phyloP scores from a whole-genome alignment of 1,139 yeast genomes.

The Magnusiomyces sp. region DNA sequence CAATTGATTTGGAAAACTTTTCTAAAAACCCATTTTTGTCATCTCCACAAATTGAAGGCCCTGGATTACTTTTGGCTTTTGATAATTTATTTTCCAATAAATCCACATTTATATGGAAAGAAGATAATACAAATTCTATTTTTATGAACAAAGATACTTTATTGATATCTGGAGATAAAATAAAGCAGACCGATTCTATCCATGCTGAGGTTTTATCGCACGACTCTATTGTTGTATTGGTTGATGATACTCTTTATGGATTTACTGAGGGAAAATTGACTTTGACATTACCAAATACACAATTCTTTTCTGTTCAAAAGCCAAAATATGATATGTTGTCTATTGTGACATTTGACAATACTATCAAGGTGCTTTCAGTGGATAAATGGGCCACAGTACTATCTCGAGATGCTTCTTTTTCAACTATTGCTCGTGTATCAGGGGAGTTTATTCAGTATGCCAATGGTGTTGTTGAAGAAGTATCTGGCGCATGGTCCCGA shows the following conservation, averaged over 20 bases:
- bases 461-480: constrained; percentile 14
- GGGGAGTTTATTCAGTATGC: constrained; percentile 10
- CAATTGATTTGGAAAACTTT: too few species aligned
- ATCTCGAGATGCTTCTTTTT: background rate
- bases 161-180: background rate
- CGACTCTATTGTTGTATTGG: background rate
- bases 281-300: background rate
- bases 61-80: too few species aligned
- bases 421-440: background rate
- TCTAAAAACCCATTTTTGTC: too few species aligned
- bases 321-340: background rate
- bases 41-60: too few species aligned
- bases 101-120: too few species aligned
- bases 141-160: background rate
- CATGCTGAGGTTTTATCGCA: background rate
- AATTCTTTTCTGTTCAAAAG: background rate
- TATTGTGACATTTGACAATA: background rate
- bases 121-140: too few species aligned
- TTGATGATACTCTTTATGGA: background rate
- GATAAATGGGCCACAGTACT: background rate
- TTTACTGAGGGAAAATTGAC: background rate
- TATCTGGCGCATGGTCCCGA: constrained; percentile 34
- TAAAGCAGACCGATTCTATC: background rate
- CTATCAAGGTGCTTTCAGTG: background rate
- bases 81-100: too few species aligned